phyloP scores from a whole-genome alignment of 2,329 filamentous ascomycete genomes.

The Scedosporium dehoogii region DNA sequence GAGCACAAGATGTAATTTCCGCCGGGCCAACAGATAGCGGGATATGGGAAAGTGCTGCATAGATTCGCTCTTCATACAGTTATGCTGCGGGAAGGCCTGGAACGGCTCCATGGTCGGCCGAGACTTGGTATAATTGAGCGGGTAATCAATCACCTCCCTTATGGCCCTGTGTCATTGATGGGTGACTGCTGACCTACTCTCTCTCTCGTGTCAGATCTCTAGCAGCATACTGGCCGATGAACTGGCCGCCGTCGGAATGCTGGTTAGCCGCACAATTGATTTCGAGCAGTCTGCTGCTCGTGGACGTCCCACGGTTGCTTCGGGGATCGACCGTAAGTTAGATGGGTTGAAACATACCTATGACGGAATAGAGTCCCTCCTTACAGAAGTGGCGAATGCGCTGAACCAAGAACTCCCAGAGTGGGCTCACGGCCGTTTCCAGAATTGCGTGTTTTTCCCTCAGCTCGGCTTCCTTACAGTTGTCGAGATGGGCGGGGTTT shows the following conservation, averaged over 20 bases:
- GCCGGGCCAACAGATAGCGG: constrained; percentile 48
- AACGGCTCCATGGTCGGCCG: background rate
- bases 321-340: constrained; percentile 62
- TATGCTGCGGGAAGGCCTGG: background rate
- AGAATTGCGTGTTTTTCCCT: constrained; percentile 81
- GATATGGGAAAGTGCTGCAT: constrained; percentile 51
- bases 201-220: constrained; percentile 3
- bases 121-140: too few relatives aligned
- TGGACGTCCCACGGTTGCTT: constrained; percentile 61
- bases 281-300: constrained; percentile 66
- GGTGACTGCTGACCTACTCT: background rate
- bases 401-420: constrained; percentile 54
- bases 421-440: constrained; percentile 40
- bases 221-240: constrained; percentile 16
- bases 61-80: background rate
- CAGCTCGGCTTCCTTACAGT: constrained; percentile 85
- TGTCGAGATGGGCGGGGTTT: constrained; percentile 43
- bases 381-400: constrained; percentile 57
- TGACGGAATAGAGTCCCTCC: constrained; percentile 63
- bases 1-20: constrained; percentile 47
- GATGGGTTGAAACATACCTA: constrained; percentile 72
- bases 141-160: too few relatives aligned
- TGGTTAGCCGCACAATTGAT: constrained; percentile 67
- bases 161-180: too few relatives aligned
- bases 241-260: constrained; percentile 56